These are phyloP conservation scores for Skeletonema tropicum DNA, from an alignment of 108 stramenopile species.

Conservation along the genomic window DNA sequence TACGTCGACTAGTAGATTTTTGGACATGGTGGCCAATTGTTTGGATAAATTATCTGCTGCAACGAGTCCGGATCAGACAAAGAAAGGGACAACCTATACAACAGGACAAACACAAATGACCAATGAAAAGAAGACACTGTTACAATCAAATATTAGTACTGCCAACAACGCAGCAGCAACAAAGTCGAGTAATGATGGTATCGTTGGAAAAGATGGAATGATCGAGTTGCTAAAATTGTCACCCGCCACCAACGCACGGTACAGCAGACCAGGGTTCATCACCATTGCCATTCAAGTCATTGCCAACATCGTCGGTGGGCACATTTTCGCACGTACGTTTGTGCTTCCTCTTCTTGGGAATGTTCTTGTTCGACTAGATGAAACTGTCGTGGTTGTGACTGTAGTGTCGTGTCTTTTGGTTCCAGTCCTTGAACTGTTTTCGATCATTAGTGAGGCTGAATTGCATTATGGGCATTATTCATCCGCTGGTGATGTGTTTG, in stretches of 20 bases:
- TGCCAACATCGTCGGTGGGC: slow-evolving; percentile 10
- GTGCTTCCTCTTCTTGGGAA: slow-evolving; percentile 24
- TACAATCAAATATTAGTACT: neutral
- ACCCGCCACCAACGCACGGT: slow-evolving; percentile 18
- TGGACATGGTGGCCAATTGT: slow-evolving; percentile 40
- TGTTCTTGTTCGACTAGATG: slow-evolving; percentile 2
- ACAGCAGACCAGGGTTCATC: slow-evolving; percentile 32
- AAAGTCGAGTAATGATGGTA: neutral
- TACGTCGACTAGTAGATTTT: slow-evolving; percentile 31
- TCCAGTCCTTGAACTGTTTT: slow-evolving; percentile 26
- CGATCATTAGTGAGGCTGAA: slow-evolving; percentile 22
- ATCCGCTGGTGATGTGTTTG: neutral
- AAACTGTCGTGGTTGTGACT: neutral
- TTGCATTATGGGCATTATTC: slow-evolving; percentile 22
- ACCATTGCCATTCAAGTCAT: slow-evolving; percentile 25
- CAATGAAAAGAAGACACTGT: neutral
- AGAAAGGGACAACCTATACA: neutral
- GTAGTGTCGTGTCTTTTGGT: slow-evolving; percentile 27
- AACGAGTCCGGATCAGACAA: slow-evolving; percentile 9
- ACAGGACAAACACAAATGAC: neutral
- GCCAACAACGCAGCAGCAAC: neutral
- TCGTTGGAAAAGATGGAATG: neutral
- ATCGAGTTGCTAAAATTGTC: slow-evolving; percentile 1
- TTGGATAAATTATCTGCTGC: slow-evolving; percentile 33
- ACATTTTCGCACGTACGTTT: slow-evolving; percentile 21